Conservation (phyloP, 495 filamentous ascomycete genomes). For the Pyronema domesticum region DNA sequence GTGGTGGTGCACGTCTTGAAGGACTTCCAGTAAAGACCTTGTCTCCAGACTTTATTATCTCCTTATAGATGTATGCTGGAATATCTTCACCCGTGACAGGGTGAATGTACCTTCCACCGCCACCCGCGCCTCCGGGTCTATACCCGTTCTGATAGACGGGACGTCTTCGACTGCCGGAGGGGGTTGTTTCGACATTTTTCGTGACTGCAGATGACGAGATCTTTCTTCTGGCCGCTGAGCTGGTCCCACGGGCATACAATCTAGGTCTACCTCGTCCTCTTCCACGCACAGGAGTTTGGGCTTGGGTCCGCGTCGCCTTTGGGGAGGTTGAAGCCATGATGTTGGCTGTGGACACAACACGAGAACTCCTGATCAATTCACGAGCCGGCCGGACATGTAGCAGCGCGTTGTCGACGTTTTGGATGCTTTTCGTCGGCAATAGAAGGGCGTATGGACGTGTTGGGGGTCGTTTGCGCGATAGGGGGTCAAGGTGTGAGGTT, state of each 20-base stretch:
- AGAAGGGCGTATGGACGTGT: neutral
- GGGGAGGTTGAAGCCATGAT: constrained; percentile 2
- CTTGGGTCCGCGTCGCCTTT: constrained; percentile 1
- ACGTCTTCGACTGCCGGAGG: constrained; percentile 27
- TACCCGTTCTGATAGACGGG: constrained; percentile 33
- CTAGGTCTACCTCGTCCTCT: constrained; percentile 18
- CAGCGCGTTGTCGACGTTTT: neutral
- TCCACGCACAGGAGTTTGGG: constrained; percentile 10
- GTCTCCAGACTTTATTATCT: constrained; percentile 10
- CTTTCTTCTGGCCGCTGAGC: constrained; percentile 13
- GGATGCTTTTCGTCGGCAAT: neutral
- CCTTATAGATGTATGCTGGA: constrained; percentile 30
- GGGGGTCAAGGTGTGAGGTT: constrained; percentile 4
- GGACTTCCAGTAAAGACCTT: neutral
- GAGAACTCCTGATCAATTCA: constrained; percentile 2
- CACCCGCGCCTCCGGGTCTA: constrained; percentile 63
- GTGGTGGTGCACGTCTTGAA: constrained; percentile 18
- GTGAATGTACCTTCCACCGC: constrained; percentile 59
- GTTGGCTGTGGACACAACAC: neutral
- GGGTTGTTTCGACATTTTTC: constrained; percentile 21
- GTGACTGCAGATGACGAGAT: constrained; percentile 5
- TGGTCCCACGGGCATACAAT: constrained; percentile 15
- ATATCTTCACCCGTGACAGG: constrained; percentile 25
- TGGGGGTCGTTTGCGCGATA: neutral
- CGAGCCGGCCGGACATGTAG: constrained; percentile 1